A percentile compares a stretch with the other conserved stretches of the same genome.
Conservation (phyloP, 2,329 filamentous ascomycete species). For the Plenodomus biglobosus region DNA sequence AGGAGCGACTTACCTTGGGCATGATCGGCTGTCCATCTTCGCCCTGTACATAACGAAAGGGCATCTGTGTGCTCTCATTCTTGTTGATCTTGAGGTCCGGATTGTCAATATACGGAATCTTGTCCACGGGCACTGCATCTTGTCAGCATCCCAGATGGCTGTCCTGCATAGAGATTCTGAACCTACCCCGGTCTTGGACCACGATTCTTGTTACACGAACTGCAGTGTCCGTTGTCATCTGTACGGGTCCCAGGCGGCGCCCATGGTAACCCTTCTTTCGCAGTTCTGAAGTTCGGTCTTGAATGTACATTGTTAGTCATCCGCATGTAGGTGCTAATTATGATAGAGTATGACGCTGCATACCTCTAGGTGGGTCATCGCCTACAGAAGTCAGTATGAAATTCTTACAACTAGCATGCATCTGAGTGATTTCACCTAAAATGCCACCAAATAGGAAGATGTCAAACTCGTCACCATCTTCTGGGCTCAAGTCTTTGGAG, state of each 20-base stretch:
- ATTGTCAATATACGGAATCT: slow-evolving; percentile 81
- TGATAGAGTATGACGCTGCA: slow-evolving; percentile 33
- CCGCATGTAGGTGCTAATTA: neutral
- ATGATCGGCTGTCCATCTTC: slow-evolving; percentile 79
- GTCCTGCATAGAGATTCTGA: neutral
- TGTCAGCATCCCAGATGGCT: slow-evolving; percentile 18
- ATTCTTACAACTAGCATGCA: slow-evolving; percentile 1
- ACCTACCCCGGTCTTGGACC: slow-evolving; percentile 76
- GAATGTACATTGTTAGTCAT: slow-evolving; percentile 23
- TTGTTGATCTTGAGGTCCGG: slow-evolving; percentile 88
- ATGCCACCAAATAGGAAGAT: slow-evolving; percentile 96
- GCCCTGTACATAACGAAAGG: slow-evolving; percentile 88
- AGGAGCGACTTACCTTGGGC: slow-evolving; percentile 68
- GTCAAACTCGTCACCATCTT: slow-evolving; percentile 81
- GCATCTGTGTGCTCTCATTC: slow-evolving; percentile 95
- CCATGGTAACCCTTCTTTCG: slow-evolving; percentile 90
- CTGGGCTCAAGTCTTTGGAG: slow-evolving; percentile 75
- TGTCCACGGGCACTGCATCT: slow-evolving; percentile 67
- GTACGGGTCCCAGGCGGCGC: slow-evolving; percentile 82
- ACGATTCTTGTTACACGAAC: slow-evolving; percentile 91
- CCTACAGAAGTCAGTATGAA: slow-evolving; percentile 56
- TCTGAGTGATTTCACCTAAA: slow-evolving; percentile 64
- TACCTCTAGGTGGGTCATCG: slow-evolving; percentile 91
- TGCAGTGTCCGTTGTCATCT: slow-evolving; percentile 98
- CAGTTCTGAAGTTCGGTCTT: slow-evolving; percentile 93